phyloP scores from a whole-genome alignment of 768 basidiomycete species.

The Kwoniella heveanensis region DNA sequence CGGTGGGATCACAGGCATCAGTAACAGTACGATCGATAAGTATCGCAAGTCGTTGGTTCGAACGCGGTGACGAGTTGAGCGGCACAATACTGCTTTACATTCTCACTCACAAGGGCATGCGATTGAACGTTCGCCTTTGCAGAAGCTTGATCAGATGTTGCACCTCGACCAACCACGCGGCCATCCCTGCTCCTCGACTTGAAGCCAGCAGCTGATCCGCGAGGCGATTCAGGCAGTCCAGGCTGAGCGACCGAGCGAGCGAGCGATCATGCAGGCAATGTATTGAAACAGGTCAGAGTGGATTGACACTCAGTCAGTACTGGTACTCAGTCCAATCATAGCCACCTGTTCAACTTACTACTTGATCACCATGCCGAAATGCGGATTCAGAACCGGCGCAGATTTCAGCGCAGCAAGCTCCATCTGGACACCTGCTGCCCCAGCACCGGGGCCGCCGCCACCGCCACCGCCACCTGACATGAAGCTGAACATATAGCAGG shows the following conservation, averaged over 20 bases:
- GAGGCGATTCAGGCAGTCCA: constrained; percentile 40
- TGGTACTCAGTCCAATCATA: too few relatives aligned
- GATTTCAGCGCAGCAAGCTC: constrained; percentile 34
- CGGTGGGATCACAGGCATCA: too few relatives aligned
- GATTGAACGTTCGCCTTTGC: constrained; percentile 38
- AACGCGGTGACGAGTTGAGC: too few relatives aligned
- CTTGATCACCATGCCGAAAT: constrained; percentile 42
- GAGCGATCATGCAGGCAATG: too few relatives aligned
- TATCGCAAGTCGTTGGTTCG: too few relatives aligned
- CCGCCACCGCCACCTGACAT: not conserved
- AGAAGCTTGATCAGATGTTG: constrained; percentile 32
- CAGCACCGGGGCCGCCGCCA: not conserved
- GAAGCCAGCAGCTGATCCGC: constrained; percentile 35
- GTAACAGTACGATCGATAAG: too few relatives aligned
- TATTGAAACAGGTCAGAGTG: too few relatives aligned
- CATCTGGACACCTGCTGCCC: constrained; percentile 23
- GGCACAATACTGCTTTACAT: not conserved
- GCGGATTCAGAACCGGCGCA: constrained; percentile 43
- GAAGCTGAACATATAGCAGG: constrained; percentile 14
- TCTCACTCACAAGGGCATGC: constrained; percentile 38
- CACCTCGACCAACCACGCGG: constrained; percentile 46
- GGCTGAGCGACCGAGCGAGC: constrained; percentile 29
- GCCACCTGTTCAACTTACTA: constrained; percentile 49
- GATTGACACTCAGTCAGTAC: too few relatives aligned
- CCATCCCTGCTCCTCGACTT: constrained; percentile 28